Percentiles rank a stretch among this genome's conserved stretches.
These are phyloP conservation scores for Fusarium camptoceras DNA, from an alignment of 2,329 filamentous ascomycete genomes.

Conservation along the genomic window DNA sequence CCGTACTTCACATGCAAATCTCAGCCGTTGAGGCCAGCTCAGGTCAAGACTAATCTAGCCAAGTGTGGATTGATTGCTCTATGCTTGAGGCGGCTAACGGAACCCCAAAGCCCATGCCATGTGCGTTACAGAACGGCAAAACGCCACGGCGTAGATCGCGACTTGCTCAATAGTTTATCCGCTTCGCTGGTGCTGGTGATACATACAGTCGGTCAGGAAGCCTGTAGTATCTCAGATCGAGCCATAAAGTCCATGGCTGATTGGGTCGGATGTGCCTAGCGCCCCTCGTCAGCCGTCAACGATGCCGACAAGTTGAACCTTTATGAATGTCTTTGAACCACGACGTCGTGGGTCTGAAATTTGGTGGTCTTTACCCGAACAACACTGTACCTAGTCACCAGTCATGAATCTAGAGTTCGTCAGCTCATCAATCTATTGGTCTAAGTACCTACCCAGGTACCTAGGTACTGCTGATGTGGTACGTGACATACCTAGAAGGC, in stretches of 20 bases:
- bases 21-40: conserved; percentile 16
- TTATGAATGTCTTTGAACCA: conserved; percentile 23
- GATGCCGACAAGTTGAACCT: conserved; percentile 30
- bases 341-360: conserved; percentile 29
- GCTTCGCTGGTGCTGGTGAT: conserved; percentile 6
- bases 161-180: conserved; percentile 21
- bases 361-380: conserved; percentile 39
- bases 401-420: conserved; percentile 43
- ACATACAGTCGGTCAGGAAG: neutral
- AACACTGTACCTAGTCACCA: conserved; percentile 31
- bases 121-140: conserved; percentile 7
- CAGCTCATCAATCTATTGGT: conserved; percentile 32
- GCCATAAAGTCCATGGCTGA: conserved; percentile 4
- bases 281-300: conserved; percentile 15
- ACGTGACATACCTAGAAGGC: neutral
- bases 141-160: conserved; percentile 11
- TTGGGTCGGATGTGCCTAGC: conserved; percentile 40
- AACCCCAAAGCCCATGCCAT: conserved; percentile 24
- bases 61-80: conserved; percentile 14
- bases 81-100: conserved; percentile 36
- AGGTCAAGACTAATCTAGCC: conserved; percentile 1
- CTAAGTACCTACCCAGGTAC: too few species aligned
- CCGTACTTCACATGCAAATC: conserved; percentile 2
- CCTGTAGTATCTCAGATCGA: neutral
- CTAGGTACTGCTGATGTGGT: conserved; percentile 4